phyloP scores from a whole-genome alignment of 352 stramenopile species.

The Saprolegnia diclina region DNA sequence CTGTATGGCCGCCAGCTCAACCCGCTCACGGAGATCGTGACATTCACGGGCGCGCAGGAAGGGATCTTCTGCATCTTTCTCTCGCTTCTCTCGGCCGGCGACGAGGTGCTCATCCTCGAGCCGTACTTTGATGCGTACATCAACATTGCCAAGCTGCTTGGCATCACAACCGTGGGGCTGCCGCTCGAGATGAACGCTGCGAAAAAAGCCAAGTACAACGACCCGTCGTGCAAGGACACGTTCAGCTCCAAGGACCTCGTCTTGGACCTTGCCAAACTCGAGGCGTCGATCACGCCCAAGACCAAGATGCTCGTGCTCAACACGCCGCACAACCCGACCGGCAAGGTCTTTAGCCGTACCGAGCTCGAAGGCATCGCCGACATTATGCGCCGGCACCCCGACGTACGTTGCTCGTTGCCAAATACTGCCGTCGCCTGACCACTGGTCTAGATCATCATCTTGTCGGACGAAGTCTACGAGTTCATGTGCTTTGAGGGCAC shows the following conservation, averaged over 20 bases:
- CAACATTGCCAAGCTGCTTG: constrained; percentile 76
- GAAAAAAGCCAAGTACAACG: constrained; percentile 45
- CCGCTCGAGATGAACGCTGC: constrained; percentile 50
- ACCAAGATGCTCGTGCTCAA: constrained; percentile 95
- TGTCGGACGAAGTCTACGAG: constrained; percentile 98
- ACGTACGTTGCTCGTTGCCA: constrained; percentile 33
- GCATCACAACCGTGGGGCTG: constrained; percentile 64
- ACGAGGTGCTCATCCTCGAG: constrained; percentile 85
- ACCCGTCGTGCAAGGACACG: constrained; percentile 25
- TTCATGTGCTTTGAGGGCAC: constrained; percentile 89
- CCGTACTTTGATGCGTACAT: constrained; percentile 89
- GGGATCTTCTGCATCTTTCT: constrained; percentile 79
- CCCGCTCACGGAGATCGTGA: constrained; percentile 76
- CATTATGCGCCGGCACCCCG: constrained; percentile 71
- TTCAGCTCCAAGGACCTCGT: constrained; percentile 76
- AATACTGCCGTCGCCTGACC: not conserved
- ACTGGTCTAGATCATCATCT: constrained; percentile 61
- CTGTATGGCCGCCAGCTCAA: constrained; percentile 60
- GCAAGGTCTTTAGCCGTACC: constrained; percentile 93
- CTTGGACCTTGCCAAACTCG: constrained; percentile 82
- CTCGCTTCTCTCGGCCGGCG: constrained; percentile 48
- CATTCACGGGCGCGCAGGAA: constrained; percentile 84
- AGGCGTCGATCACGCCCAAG: constrained; percentile 82
- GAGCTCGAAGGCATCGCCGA: constrained; percentile 93
- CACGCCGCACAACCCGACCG: constrained; percentile 98